Evolutionary conservation across 805 yeast genomes (phyloP), one percentile per base, ranked within the genome.

Genomic region (Wickerhamomyces kurtzmanii): DNA sequence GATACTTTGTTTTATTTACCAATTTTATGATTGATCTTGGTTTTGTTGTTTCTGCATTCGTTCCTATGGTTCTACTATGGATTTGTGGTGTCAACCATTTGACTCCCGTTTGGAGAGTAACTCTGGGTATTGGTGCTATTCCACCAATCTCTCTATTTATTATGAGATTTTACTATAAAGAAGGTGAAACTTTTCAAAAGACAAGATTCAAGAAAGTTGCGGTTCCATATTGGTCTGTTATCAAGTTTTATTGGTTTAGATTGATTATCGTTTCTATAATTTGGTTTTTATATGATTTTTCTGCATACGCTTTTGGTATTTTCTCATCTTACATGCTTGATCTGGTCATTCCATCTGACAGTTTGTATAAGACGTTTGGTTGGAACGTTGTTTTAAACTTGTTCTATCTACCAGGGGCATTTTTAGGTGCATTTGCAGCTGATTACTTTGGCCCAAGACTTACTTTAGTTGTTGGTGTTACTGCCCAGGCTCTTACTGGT

Each of bases 261-360:
- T 58, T 86, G 33, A 24, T 61, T 8, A 59, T 84, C 25, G 82
- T 85, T 17, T 62, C 89, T 5, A 42, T 81, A 28, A 73, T 87
- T 45, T 87, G 97, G 97, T 86, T 84, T 62, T 62, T 85, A 43
- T 89, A 87, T 51, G 94, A 89, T 57, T 84, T 87, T 55, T 75
- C 86, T 22, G 71, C 76, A 9, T 89, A 85, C 55, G 84, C 95
- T 0, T 86, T 84, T 51, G 87, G 94, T 44, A 71, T 82, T 43
- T 86, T 79, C 57, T 81, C 94, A 6, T 60, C 87, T 9, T 68
- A 70, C 34, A 84, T 89, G 41, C 58, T 86, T 38, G 58, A 60
- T 22, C 49, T 58, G 22, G 59, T 80, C 30, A 68, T 82, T 34
- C 62, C 67, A 22, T 69, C 75, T 8, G 72, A 65, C 29, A 68